Evolutionary conservation across 192 early-diverging fungal species (phyloP).

Genomic region (Entrophospora sp.): DNA sequence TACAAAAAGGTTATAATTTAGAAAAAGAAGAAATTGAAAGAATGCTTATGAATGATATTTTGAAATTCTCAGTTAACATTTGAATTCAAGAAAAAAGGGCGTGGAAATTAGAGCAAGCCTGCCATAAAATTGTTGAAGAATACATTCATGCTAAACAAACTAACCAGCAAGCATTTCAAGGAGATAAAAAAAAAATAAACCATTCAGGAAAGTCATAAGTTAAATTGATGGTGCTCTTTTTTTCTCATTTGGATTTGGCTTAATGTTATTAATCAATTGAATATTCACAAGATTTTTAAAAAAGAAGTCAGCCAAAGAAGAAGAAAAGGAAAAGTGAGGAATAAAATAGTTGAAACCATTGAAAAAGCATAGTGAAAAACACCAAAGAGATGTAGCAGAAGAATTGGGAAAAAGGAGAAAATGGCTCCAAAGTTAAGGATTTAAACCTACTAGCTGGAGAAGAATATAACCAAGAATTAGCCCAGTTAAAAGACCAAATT

Average conservation of each 20-base stretch:
- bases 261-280: not conserved
- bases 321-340: not conserved
- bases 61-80: not conserved
- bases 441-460: not conserved
- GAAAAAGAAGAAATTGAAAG: not conserved
- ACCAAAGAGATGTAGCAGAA: not conserved
- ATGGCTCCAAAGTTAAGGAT: not conserved
- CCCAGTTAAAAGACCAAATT: not conserved
- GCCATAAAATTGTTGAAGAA: too few relatives aligned
- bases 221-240: not conserved
- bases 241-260: not conserved
- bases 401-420: not conserved
- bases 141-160: too few relatives aligned
- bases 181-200: not conserved
- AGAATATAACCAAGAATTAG: not conserved
- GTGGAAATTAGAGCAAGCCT: not conserved
- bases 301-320: not conserved
- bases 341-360: not conserved
- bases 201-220: not conserved
- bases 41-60: not conserved
- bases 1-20: not conserved
- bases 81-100: not conserved
- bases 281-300: constrained; percentile 8
- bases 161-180: not conserved
- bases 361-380: not conserved